A percentile compares a stretch with the other conserved stretches of the same genome.
These are phyloP conservation scores for Hericium erinaceus DNA, from an alignment of 768 basidiomycete genomes.

Conservation along the genomic window DNA sequence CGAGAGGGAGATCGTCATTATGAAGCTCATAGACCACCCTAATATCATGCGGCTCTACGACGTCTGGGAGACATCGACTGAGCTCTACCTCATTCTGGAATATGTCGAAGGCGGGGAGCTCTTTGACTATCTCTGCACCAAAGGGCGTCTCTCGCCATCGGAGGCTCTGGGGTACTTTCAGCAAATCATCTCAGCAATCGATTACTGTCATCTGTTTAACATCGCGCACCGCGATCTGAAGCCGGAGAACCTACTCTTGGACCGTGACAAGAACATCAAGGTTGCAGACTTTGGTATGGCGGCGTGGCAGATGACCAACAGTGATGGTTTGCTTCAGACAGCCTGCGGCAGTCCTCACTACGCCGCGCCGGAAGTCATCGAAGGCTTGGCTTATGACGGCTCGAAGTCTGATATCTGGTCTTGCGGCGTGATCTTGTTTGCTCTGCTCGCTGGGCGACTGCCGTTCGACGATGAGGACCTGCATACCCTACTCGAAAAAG, in stretches of 20 bases:
- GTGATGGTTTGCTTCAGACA: slow-evolving; percentile 56
- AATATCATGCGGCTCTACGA: slow-evolving; percentile 93
- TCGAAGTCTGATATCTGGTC: slow-evolving; percentile 93
- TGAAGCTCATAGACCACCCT: slow-evolving; percentile 95
- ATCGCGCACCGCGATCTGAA: slow-evolving; percentile 84
- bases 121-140: slow-evolving; percentile 82
- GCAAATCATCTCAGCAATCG: slow-evolving; percentile 85
- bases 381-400: slow-evolving; percentile 77
- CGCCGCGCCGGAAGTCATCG: slow-evolving; percentile 85
- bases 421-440: slow-evolving; percentile 88
- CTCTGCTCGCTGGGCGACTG: slow-evolving; percentile 77
- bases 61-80: slow-evolving; percentile 89
- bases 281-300: slow-evolving; percentile 83
- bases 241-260: slow-evolving; percentile 20
- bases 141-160: slow-evolving; percentile 55
- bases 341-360: slow-evolving; percentile 95
- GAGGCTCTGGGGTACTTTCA: slow-evolving; percentile 87
- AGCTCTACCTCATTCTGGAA: slow-evolving; percentile 88
- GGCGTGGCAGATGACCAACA: slow-evolving; percentile 67
- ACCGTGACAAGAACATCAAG: background rate
- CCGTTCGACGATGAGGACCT: slow-evolving; percentile 92
- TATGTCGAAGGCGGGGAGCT: slow-evolving; percentile 93
- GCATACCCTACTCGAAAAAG: slow-evolving; percentile 67
- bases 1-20: slow-evolving; percentile 91
- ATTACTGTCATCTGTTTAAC: slow-evolving; percentile 92